Base-by-base conservation (phyloP, 768 basidiomycete species). In the Crassisporium funariophilum region DNA sequence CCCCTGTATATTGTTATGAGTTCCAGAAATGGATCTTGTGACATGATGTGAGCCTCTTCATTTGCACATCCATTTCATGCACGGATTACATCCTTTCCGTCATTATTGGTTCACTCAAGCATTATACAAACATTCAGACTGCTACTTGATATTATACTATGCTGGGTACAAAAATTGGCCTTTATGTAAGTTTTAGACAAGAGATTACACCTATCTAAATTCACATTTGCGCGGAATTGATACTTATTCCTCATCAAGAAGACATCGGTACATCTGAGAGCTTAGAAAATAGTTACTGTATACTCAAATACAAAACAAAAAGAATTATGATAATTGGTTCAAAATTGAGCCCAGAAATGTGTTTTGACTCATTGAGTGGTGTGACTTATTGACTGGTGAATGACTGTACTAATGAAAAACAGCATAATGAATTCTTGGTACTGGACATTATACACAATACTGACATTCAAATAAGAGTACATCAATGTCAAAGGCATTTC, bases 351-450 rank as follows among this genome's bases (percentile, higher is more conserved):
- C 16, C 35, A 4, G 35, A 6, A 37, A 37, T 3, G 35, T 37
- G 35, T 37, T 37, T 37, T 37, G 35, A 37, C 35, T 37, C 35
- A 37, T 37, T 37, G 35, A 37, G 15, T 37, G 5, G 35, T 11
- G 35, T 37, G 35, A 37, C 35, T 37, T 15, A 4, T 33, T 33
- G 31, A 4, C 31, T 4, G 31, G 31, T 33, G 31, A 33, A 33
- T 33, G 13, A 36, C 33, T 35, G 16, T 13, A 38, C 44, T 37
- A n/a, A n/a, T n/a, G n/a, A n/a, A n/a, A n/a, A n/a, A n/a, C n/a
- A n/a, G n/a, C n/a, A n/a, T n/a, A n/a, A n/a, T n/a, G n/a, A n/a
- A n/a, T n/a, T n/a, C n/a, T n/a, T n/a, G n/a, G n/a, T n/a, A n/a
- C n/a, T n/a, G n/a, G n/a, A n/a, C n/a, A n/a, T n/a, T n/a, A n/a